Evolutionary conservation across 1,139 yeast genomes (phyloP).

Genomic region (Eremothecium sinecaudum): DNA sequence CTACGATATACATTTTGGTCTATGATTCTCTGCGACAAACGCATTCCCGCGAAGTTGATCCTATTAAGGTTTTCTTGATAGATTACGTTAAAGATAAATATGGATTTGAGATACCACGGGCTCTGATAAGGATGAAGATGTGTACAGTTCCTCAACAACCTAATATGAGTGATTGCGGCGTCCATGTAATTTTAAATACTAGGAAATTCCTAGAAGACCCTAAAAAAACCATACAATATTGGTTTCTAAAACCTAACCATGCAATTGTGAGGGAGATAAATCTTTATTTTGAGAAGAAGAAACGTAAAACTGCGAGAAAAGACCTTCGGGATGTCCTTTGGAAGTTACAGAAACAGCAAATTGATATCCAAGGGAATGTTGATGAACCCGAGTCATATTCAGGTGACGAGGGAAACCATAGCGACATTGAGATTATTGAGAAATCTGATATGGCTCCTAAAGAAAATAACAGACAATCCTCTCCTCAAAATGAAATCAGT

Average conservation of each 20-base stretch:
- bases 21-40: conserved; percentile 67
- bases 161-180: conserved; percentile 91
- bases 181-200: conserved; percentile 77
- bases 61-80: conserved; percentile 54
- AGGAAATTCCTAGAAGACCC: conserved; percentile 52
- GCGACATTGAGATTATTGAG: conserved; percentile 28
- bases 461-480: neutral
- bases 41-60: conserved; percentile 45
- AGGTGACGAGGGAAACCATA: conserved; percentile 21
- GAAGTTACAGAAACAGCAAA: conserved; percentile 35
- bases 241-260: conserved; percentile 33
- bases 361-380: conserved; percentile 16
- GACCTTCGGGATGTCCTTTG: conserved; percentile 31
- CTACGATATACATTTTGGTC: conserved; percentile 49
- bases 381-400: conserved; percentile 15
- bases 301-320: conserved; percentile 33
- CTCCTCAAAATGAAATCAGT: too few species aligned
- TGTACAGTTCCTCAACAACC: conserved; percentile 75
- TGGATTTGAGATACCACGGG: conserved; percentile 39
- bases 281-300: conserved; percentile 32
- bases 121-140: conserved; percentile 35
- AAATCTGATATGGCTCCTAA: conserved; percentile 1
- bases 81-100: conserved; percentile 63
- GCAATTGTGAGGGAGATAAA: conserved; percentile 15
- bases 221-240: conserved; percentile 40